Evolutionary conservation across 164 flowering plant genomes (phyloP).

Genomic region (Kingdonia uniflora): DNA sequence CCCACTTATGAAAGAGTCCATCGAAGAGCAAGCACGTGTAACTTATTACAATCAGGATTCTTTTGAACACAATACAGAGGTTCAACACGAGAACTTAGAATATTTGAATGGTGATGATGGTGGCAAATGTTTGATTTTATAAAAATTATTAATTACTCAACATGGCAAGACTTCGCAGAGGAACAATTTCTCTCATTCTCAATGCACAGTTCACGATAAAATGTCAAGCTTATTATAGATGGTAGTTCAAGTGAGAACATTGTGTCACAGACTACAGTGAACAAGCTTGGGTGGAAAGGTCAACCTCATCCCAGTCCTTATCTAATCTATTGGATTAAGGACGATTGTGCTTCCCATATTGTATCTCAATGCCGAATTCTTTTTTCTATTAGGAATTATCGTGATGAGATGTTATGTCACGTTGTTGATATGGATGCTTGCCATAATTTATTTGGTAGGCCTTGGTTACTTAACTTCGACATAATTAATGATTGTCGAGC

Average conservation of each 20-base stretch:
- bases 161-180: background rate
- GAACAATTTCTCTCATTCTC: background rate
- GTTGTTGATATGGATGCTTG: constrained; percentile 1
- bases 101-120: background rate
- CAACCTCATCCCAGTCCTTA: no score
- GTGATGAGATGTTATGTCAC: background rate
- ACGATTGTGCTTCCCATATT: background rate
- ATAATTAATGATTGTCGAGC: background rate
- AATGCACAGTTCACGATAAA: background rate
- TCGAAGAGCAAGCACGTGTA: no score
- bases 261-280: background rate
- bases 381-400: background rate
- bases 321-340: background rate
- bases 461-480: background rate
- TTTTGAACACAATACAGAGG: no score
- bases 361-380: no score
- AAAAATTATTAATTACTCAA: background rate
- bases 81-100: background rate
- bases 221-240: no score
- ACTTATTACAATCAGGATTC: no score
- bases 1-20: no score
- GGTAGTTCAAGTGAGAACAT: background rate
- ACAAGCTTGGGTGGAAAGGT: background rate
- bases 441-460: background rate
- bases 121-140: background rate